Evolutionary conservation across 257 asterid species (phyloP).

Genomic region (Nicotiana paniculata): DNA sequence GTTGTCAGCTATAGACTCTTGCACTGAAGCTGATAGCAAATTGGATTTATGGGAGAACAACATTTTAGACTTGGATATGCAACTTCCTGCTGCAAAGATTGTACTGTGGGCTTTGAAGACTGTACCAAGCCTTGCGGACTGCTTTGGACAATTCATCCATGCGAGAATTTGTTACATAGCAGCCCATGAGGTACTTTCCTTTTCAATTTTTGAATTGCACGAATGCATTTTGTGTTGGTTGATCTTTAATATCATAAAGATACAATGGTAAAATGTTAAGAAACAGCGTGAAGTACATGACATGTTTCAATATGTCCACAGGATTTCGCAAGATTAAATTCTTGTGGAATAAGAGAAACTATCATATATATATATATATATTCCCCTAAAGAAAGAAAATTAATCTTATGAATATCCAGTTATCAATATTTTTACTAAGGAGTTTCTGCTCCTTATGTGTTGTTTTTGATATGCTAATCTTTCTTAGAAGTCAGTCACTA

Average conservation of each 20-base stretch:
- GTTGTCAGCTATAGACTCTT: constrained; percentile 51
- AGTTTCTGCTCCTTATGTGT: background rate
- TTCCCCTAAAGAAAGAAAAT: background rate
- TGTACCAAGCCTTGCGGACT: constrained; percentile 67
- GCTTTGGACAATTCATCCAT: constrained; percentile 61
- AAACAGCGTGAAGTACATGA: background rate
- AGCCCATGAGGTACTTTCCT: constrained; percentile 34
- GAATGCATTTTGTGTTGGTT: background rate
- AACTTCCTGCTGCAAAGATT: constrained; percentile 57
- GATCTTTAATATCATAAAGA: background rate
- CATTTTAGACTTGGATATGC: constrained; percentile 38
- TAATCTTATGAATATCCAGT: background rate
- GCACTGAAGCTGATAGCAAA: constrained; percentile 36
- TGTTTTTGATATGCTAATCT: background rate
- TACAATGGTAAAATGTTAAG: background rate
- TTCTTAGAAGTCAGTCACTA: background rate
- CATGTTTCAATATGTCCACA: background rate
- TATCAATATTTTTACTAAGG: background rate
- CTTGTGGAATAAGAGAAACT: background rate
- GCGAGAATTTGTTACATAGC: constrained; percentile 49
- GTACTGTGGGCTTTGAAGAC: constrained; percentile 71
- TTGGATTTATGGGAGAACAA: constrained; percentile 48
- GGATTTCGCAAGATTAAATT: background rate
- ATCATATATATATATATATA: background rate
- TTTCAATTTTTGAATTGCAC: background rate